Conservation (phyloP, 345 rosid genomes). For the Eucalyptus erythrocorys region DNA sequence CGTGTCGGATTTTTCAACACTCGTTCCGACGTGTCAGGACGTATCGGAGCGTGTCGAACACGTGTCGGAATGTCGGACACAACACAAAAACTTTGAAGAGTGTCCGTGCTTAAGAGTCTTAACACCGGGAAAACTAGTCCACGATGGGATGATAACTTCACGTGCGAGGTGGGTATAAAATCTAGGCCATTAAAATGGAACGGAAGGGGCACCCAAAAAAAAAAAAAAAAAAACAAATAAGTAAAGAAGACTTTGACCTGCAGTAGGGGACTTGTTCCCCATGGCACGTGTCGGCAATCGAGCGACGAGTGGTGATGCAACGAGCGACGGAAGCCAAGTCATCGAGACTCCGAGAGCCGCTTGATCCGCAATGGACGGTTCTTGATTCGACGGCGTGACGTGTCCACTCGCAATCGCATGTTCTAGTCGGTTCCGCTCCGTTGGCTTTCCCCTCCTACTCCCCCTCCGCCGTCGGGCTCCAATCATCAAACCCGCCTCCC, state of each 20-base stretch:
- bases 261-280: not conserved
- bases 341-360: not conserved
- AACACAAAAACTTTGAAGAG: too few relatives aligned
- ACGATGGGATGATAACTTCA: not conserved
- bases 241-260: not conserved
- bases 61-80: too few relatives aligned
- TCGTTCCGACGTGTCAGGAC: too few relatives aligned
- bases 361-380: not conserved
- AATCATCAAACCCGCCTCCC: not conserved
- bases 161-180: not conserved
- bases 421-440: not conserved
- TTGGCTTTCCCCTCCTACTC: not conserved
- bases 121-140: not conserved
- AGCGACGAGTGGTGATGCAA: not conserved
- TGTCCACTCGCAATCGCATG: not conserved
- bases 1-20: too few relatives aligned
- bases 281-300: not conserved
- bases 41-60: too few relatives aligned
- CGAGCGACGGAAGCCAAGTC: not conserved
- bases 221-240: not conserved
- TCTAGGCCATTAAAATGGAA: not conserved
- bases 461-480: not conserved
- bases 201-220: not conserved
- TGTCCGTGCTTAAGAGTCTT: too few relatives aligned
- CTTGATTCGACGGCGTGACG: not conserved